A percentile compares a stretch with the other conserved stretches of the same genome.
These are phyloP conservation scores for Liquidambar formosana DNA, from an alignment of 164 flowering plant species.

Conservation along the genomic window DNA sequence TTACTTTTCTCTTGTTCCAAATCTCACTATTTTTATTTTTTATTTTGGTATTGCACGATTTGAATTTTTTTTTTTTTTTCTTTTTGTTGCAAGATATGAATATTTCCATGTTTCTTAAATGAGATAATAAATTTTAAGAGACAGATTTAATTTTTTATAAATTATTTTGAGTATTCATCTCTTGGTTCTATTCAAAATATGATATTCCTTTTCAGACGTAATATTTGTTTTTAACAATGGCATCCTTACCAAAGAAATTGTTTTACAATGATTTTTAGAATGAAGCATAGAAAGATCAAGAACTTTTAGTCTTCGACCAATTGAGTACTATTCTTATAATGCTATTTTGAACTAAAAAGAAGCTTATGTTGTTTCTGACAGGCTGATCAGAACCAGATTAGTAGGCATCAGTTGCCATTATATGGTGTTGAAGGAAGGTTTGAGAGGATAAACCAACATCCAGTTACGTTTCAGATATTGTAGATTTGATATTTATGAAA, in stretches of 20 bases:
- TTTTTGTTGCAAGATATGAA: too few relatives aligned
- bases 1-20: not conserved
- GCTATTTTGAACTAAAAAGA: not conserved
- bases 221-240: not conserved
- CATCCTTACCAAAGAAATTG: not conserved
- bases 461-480: constrained; percentile 56
- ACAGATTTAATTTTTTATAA: not conserved
- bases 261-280: not conserved
- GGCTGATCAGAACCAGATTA: constrained; percentile 83
- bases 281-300: too few relatives aligned
- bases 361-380: constrained; percentile 26
- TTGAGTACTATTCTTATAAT: not conserved
- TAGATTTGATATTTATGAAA: not conserved
- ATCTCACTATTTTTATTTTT: too few relatives aligned
- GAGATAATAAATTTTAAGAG: too few relatives aligned
- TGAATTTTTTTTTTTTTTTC: not conserved
- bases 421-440: constrained; percentile 85
- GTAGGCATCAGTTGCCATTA: constrained; percentile 63
- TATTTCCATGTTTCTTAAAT: not conserved
- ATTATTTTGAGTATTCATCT: not conserved
- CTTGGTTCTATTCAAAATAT: not conserved
- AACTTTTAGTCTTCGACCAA: not conserved
- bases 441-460: constrained; percentile 92
- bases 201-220: not conserved
- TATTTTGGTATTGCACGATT: not conserved